phyloP scores from a whole-genome alignment of 2,329 filamentous ascomycete species.

The Clarireedia homoeocarpa region DNA sequence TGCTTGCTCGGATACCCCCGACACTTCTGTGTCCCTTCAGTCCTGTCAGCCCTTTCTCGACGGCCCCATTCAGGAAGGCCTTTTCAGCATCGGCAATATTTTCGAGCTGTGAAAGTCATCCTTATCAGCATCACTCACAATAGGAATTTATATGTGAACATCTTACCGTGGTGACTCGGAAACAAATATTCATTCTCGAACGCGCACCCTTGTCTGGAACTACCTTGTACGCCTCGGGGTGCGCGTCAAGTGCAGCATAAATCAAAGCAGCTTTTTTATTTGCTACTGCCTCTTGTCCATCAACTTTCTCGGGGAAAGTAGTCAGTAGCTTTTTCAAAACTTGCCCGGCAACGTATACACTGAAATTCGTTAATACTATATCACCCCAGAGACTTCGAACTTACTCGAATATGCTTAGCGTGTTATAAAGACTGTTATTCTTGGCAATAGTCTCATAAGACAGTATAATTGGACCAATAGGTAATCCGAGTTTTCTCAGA shows the following conservation, averaged over 20 bases:
- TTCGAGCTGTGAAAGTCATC: slow-evolving; percentile 26
- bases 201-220: slow-evolving; percentile 69
- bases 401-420: slow-evolving; percentile 79
- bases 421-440: slow-evolving; percentile 95
- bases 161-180: slow-evolving; percentile 53
- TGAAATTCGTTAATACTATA: slow-evolving; percentile 23
- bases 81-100: slow-evolving; percentile 67
- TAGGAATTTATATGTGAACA: neutral
- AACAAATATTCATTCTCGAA: slow-evolving; percentile 94
- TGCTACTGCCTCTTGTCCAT: slow-evolving; percentile 67
- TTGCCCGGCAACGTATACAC: slow-evolving; percentile 83
- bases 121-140: neutral
- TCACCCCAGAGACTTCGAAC: slow-evolving; percentile 22
- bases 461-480: slow-evolving; percentile 70
- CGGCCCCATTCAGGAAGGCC: slow-evolving; percentile 57
- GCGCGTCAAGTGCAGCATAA: slow-evolving; percentile 68
- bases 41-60: slow-evolving; percentile 65
- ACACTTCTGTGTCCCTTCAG: slow-evolving; percentile 85
- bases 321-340: slow-evolving; percentile 71
- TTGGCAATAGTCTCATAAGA: slow-evolving; percentile 80
- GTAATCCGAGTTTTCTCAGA: slow-evolving; percentile 66
- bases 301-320: slow-evolving; percentile 59
- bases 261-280: slow-evolving; percentile 68
- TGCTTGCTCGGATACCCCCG: slow-evolving; percentile 77
- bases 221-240: slow-evolving; percentile 61